Base-by-base conservation (phyloP, 768 basidiomycete genomes). In the Panaeolus cyanescens region DNA sequence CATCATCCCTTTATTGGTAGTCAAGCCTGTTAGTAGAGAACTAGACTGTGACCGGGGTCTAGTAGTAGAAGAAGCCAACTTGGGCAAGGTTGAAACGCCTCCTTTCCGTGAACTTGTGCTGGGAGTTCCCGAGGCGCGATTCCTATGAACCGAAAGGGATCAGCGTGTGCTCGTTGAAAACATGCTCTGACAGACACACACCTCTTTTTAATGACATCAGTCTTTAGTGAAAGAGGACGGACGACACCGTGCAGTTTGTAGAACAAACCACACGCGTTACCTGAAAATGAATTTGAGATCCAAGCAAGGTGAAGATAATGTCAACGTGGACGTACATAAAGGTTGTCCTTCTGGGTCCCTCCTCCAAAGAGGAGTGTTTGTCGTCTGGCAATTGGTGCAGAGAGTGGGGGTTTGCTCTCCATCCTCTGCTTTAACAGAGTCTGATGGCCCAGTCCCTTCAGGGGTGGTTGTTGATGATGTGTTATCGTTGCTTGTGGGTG, bases 201-300 rank as follows among this genome's bases (percentile, higher is more conserved):
- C 93, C 93, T 82, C 80, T 97, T 98, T 88, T 98, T 97, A 77
- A 96, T 97, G 50, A 96, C 91, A 72, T 98, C 94, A 40, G 96
- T 98, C 83, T 97, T 97, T 63, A 99, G 83, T 36, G 95, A 96
- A 64, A 96, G 79, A 7, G 96, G 96, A 58, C 96, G 85, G 5
- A 95, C 92, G 55, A 98, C 95, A 53, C 95, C 95, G 69, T 99
- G 96, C 36, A 99, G 79, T 88, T 98, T 98, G 93, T 96, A 58
- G 36, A 56, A 56, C 54, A 63, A 64, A 62, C 45, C 45, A 58
- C 32, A 20, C 32, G 50, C 59, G 25, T 28, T 20, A 64, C 32
- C 37, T 55, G 1, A n/a, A 22, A 37, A 40, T 56, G 39, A 60
- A 63, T 58, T 33, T 15, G 22, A 28, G 50, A 33, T 32, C 32